phyloP scores from a whole-genome alignment of 2,329 filamentous ascomycete species.

The Lasiodiplodia gonubiensis region DNA sequence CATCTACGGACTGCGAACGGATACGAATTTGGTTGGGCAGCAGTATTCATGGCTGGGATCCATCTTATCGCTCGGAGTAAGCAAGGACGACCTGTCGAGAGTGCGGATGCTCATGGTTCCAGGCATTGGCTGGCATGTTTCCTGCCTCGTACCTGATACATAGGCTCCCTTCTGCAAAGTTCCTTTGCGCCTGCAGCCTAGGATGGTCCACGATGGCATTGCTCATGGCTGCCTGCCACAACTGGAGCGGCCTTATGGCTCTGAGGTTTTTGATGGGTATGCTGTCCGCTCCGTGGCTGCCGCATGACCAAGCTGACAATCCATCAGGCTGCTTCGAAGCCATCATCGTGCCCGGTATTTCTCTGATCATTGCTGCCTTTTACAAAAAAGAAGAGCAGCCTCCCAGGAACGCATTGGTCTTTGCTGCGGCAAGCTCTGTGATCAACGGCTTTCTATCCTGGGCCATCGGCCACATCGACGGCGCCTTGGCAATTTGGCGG shows the following conservation, averaged over 20 bases:
- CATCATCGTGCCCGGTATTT: slow-evolving; percentile 43
- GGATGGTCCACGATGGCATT: slow-evolving; percentile 23
- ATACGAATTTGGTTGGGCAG: slow-evolving; percentile 54
- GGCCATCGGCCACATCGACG: slow-evolving; percentile 35
- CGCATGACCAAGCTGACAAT: neutral
- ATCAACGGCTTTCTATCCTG: slow-evolving; percentile 39
- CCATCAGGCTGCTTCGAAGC: slow-evolving; percentile 39
- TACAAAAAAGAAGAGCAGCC: slow-evolving; percentile 47
- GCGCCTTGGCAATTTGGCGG: slow-evolving; percentile 29
- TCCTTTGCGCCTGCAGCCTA: slow-evolving; percentile 16
- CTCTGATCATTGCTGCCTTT: slow-evolving; percentile 46
- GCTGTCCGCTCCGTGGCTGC: neutral
- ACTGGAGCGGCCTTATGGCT: slow-evolving; percentile 26
- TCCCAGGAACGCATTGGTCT: slow-evolving; percentile 45
- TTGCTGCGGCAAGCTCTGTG: slow-evolving; percentile 43
- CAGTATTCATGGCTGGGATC: slow-evolving; percentile 66
- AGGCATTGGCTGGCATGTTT: slow-evolving; percentile 25
- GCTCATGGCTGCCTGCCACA: slow-evolving; percentile 35
- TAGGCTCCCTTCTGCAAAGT: slow-evolving; percentile 27
- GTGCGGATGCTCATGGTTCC: neutral
- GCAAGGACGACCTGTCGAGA: neutral
- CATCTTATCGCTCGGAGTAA: slow-evolving; percentile 55
- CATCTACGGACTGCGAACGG: slow-evolving; percentile 57
- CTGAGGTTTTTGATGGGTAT: slow-evolving; percentile 40
- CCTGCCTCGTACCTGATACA: slow-evolving; percentile 27